Base-by-base conservation (phyloP, 2,329 filamentous ascomycete genomes). In the Fusarium euwallaceae region DNA sequence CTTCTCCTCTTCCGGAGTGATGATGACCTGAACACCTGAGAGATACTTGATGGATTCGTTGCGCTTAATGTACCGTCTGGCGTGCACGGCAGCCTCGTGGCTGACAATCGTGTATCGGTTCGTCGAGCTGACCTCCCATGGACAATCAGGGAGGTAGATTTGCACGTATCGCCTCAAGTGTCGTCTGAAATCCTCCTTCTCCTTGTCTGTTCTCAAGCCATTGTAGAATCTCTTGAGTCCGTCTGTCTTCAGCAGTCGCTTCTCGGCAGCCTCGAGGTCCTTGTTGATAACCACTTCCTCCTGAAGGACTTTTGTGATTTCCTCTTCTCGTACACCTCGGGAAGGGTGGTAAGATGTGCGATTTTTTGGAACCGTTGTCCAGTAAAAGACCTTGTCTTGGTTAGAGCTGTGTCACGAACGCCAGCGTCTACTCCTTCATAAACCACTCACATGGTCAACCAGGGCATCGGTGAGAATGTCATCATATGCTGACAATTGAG, bases 361-460 rank as follows among this genome's bases (percentile, higher is more conserved):
- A 80, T 98, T 98, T 84, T 99, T 99, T 74, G 96, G 95, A 69
- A 98, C 98, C 5, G 91, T 94, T 7, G 96, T 96, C 96, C 97
- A 98, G 87, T 97, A 99, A 84, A 94, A 98, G 11, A 95, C 93
- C 96, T 98, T 70, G 53, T 27, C 32, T 17, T 41, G 60, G 69
- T 81, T 76, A 78, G 73, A 76, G 60, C 61, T 56, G 68, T 68
- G 69, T 69, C 66, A 45, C 56, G 36, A 61, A 45, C 17, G 67
- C 37, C 39, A 41, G 59, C 51, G n/a, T 43, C 58, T 69, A 9
- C 11, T 53, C 48, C 39, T 24, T 39, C 9, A 53, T 60, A 69
- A 69, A 59, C 39, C 37, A 89, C 93, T 85, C 89, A 98, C 96
- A 86, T 96, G 95, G 84, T 99, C 97, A 71, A 99, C 92, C 63